phyloP scores from a whole-genome alignment of 2,329 filamentous ascomycete genomes.

The Ascosphaera acerosa region DNA sequence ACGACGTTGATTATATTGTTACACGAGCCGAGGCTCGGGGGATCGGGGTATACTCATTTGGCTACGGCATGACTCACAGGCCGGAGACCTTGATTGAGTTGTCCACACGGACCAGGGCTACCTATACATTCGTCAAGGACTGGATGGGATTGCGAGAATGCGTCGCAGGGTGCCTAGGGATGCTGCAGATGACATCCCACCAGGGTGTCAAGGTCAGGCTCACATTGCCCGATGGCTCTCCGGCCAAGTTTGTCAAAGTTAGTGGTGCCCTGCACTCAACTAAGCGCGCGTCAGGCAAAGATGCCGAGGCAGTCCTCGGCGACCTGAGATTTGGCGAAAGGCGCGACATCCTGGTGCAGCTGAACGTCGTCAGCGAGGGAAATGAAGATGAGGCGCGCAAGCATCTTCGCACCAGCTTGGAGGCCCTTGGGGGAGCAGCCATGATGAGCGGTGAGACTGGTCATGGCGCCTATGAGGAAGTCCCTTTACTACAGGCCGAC shows the following conservation, averaged over 20 bases:
- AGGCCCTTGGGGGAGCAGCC: slow-evolving; percentile 73
- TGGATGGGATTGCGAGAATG: slow-evolving; percentile 99
- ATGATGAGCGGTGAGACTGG: slow-evolving; percentile 63
- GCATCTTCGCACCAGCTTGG: slow-evolving; percentile 80
- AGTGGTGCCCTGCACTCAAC: slow-evolving; percentile 89
- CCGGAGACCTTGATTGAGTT: slow-evolving; percentile 97
- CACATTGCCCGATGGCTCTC: slow-evolving; percentile 79
- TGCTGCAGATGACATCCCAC: slow-evolving; percentile 84
- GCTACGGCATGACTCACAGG: slow-evolving; percentile 87
- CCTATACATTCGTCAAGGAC: slow-evolving; percentile 95
- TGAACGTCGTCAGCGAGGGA: slow-evolving; percentile 74
- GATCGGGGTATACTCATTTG: slow-evolving; percentile 90
- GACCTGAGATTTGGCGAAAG: slow-evolving; percentile 93
- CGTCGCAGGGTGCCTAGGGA: slow-evolving; percentile 72
- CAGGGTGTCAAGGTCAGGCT: slow-evolving; percentile 95
- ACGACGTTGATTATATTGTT: slow-evolving; percentile 93
- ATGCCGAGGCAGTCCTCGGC: slow-evolving; percentile 76
- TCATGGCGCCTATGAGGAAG: slow-evolving; percentile 92
- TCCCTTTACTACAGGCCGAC: slow-evolving; percentile 86
- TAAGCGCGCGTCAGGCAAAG: slow-evolving; percentile 79
- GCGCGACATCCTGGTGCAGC: slow-evolving; percentile 74
- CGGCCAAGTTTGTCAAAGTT: slow-evolving; percentile 96
- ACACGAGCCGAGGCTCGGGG: slow-evolving; percentile 70
- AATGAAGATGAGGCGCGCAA: slow-evolving; percentile 91
- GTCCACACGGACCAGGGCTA: slow-evolving; percentile 83